A percentile compares a stretch with the other conserved stretches of the same genome.
These are phyloP conservation scores for Calycina herbarum DNA, from an alignment of 2,329 filamentous ascomycete species.

Conservation along the genomic window DNA sequence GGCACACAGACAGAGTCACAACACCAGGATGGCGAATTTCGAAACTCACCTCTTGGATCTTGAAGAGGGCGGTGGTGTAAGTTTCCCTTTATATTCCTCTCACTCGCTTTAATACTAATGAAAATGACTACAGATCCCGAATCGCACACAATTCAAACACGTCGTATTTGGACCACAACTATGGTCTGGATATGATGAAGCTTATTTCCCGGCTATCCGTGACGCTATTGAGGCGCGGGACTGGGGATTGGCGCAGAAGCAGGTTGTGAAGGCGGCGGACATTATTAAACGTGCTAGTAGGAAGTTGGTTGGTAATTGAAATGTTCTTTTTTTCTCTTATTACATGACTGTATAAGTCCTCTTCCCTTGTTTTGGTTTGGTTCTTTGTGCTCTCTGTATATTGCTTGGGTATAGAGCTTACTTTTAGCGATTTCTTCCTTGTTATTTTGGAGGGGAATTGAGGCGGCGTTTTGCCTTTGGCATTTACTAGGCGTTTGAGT, in stretches of 20 bases:
- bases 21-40: slow-evolving; percentile 75
- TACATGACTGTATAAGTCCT: too few relatives aligned
- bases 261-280: slow-evolving; percentile 69
- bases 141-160: slow-evolving; percentile 91
- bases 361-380: neutral
- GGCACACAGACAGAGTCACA: slow-evolving; percentile 70
- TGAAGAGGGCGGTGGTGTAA: slow-evolving; percentile 69
- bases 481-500: too few relatives aligned
- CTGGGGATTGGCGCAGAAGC: slow-evolving; percentile 65
- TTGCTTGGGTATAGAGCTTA: too few relatives aligned
- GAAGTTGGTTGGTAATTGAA: slow-evolving; percentile 33
- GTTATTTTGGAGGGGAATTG: too few relatives aligned
- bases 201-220: slow-evolving; percentile 79
- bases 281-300: slow-evolving; percentile 62
- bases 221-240: slow-evolving; percentile 74
- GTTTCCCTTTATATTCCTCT: slow-evolving; percentile 44
- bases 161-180: slow-evolving; percentile 81
- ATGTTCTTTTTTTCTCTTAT: neutral
- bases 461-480: too few relatives aligned
- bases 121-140: slow-evolving; percentile 61
- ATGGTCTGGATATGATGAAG: slow-evolving; percentile 69
- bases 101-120: slow-evolving; percentile 14
- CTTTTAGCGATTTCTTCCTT: too few relatives aligned
- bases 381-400: too few relatives aligned
- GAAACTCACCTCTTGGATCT: slow-evolving; percentile 82